Conservation (phyloP, 345 rosid species). For the Conringia planisiliqua region DNA sequence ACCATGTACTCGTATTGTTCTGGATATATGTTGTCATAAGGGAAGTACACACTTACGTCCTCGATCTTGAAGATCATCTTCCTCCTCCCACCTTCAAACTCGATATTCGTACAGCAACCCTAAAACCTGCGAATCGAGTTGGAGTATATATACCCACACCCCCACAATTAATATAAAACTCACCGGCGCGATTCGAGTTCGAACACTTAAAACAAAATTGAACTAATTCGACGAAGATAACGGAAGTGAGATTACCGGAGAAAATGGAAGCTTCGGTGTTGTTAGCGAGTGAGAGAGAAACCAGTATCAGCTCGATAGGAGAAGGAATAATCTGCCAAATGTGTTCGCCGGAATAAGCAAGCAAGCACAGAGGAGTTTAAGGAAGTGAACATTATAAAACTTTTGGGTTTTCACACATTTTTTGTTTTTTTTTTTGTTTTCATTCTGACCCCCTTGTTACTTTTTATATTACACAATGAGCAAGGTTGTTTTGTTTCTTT, state of each 20-base stretch:
- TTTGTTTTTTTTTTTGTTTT: background rate
- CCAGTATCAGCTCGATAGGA: background rate
- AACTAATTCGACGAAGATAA: too few species aligned
- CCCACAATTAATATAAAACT: background rate
- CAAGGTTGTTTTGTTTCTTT: background rate
- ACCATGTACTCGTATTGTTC: constrained; percentile 93
- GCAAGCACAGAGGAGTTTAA: background rate
- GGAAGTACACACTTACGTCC: constrained; percentile 84
- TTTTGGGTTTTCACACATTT: background rate
- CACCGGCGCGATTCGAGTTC: background rate
- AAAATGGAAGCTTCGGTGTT: background rate
- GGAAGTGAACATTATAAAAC: background rate
- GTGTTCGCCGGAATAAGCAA: background rate
- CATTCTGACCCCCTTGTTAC: background rate
- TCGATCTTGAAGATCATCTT: constrained; percentile 86
- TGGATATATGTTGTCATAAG: constrained; percentile 91
- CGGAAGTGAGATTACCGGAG: constrained; percentile 6
- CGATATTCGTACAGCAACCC: too few species aligned
- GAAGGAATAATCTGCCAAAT: background rate
- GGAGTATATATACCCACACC: background rate
- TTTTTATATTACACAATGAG: background rate
- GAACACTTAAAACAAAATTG: too few species aligned
- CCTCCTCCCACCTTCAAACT: too few species aligned
- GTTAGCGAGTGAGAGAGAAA: background rate
- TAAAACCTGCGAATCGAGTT: too few species aligned